Evolutionary conservation across 169 alveolate genomes (phyloP).

Genomic region (Cystoisospora suis): DNA sequence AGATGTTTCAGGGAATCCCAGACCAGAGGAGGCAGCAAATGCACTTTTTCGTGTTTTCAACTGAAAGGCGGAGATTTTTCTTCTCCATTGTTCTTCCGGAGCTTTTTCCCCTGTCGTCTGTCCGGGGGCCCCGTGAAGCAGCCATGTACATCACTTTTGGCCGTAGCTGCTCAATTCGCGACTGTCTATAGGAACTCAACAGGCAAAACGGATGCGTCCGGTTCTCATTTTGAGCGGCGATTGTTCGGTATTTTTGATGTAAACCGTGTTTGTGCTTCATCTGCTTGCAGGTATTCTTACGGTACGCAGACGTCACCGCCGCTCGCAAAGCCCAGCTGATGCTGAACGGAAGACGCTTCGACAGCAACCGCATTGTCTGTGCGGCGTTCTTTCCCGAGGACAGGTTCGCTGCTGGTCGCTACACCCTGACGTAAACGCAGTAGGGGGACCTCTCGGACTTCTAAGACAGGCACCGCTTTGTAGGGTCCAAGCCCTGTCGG

Average conservation of each 20-base stretch:
- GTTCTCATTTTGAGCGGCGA: not conserved
- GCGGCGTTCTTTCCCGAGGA: slow-evolving; percentile 90
- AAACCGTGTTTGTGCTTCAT: not conserved
- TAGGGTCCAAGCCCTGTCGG: too few species aligned
- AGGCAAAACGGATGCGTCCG: not conserved
- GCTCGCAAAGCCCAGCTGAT: slow-evolving; percentile 87
- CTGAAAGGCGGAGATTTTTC: too few species aligned
- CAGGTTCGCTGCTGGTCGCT: slow-evolving; percentile 76
- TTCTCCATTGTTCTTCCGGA: too few species aligned
- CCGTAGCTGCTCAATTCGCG: too few species aligned
- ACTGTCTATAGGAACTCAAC: not conserved
- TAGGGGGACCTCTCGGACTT: too few species aligned
- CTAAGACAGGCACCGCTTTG: too few species aligned
- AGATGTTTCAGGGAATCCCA: too few species aligned
- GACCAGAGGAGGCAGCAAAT: too few species aligned
- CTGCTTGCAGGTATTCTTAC: slow-evolving; percentile 77
- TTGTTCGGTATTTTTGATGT: not conserved
- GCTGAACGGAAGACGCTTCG: slow-evolving; percentile 87
- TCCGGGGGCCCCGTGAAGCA: too few species aligned
- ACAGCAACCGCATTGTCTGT: slow-evolving; percentile 84
- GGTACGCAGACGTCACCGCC: slow-evolving; percentile 78
- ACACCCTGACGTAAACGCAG: slow-evolving; percentile 77
- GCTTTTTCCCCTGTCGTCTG: too few species aligned
- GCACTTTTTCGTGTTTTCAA: too few species aligned
- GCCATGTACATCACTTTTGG: too few species aligned